Evolutionary conservation across 352 stramenopile species (phyloP).

Genomic region (Globisporangium megalacanthum): DNA sequence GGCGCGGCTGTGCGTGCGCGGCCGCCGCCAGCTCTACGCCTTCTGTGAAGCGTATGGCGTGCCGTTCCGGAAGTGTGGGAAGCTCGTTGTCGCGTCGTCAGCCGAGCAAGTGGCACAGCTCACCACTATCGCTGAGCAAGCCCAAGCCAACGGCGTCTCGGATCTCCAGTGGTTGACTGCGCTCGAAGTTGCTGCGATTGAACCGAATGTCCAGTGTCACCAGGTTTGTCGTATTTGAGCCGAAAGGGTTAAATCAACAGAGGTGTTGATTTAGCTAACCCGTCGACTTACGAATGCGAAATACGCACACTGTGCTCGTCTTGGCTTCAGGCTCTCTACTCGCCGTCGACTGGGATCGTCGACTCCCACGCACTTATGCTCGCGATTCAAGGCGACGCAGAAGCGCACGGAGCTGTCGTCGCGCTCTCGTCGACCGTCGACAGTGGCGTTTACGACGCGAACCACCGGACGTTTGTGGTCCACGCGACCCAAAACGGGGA

Average conservation of each 20-base stretch:
- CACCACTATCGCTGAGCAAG: slow-evolving; percentile 26
- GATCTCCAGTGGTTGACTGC: slow-evolving; percentile 48
- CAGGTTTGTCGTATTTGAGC: slow-evolving; percentile 15
- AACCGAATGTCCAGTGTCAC: slow-evolving; percentile 53
- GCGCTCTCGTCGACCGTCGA: slow-evolving; percentile 64
- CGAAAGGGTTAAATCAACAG: too few species aligned
- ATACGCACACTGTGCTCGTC: not conserved
- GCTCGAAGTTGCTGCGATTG: slow-evolving; percentile 32
- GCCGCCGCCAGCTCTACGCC: slow-evolving; percentile 85
- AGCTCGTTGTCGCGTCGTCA: slow-evolving; percentile 90
- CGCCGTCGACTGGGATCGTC: slow-evolving; percentile 94
- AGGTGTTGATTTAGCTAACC: not conserved
- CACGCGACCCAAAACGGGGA: slow-evolving; percentile 30
- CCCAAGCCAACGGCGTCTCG: slow-evolving; percentile 45
- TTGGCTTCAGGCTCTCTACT: slow-evolving; percentile 68
- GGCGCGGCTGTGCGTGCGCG: slow-evolving; percentile 87
- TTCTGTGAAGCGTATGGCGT: slow-evolving; percentile 89
- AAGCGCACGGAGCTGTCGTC: slow-evolving; percentile 82
- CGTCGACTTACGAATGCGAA: too few species aligned
- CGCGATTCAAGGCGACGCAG: slow-evolving; percentile 87
- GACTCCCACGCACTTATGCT: slow-evolving; percentile 92
- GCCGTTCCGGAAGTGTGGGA: slow-evolving; percentile 85
- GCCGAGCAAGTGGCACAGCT: slow-evolving; percentile 32
- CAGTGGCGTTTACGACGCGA: slow-evolving; percentile 23
- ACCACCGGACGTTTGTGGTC: slow-evolving; percentile 30